Evolutionary conservation across 805 yeast species (phyloP), one percentile per base, ranked within the genome.

Genomic region (Cyberlindnera sargentensis): DNA sequence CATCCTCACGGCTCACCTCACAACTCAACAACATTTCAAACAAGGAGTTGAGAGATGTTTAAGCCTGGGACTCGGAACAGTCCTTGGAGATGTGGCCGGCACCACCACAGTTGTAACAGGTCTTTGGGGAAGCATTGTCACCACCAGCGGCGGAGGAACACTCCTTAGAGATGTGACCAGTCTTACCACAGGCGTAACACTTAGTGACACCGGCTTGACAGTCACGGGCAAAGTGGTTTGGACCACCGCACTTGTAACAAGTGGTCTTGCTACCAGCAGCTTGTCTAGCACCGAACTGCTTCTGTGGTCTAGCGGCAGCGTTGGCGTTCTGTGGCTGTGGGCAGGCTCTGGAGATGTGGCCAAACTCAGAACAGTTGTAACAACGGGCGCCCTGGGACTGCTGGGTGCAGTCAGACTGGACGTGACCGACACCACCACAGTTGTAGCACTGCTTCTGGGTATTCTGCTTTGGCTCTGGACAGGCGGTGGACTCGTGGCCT

Each of bases 201-300:
- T 86, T 86, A 62, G 80, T 75, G 44, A 66, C 68, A 52, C 73
- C 76, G 45, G 79, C 75, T 55, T 80, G 81, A 69, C 96, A 87
- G 66, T 87, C 95, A 71, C 86, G 83, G 52, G 95, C 95, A 69
- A 82, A 83, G 67, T 88, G 95, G 79, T 86, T 86, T 62, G 93
- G 89, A 52, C 91, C 93, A 61, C 95, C 95, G 65, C 95, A 86
- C 69, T 82, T 86, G 81, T 83, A 84, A 69, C 95, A 86, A 46
- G 86, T 69, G 47, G 68, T 67, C 50, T 68, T 59, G 39, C 56
- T 38, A 41, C 55, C 56, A 36, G 52, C 47, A 38, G 43, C 41
- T 44, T 32, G 20, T 45, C 50, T 47, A 43, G 60, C 49, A 35
- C 38, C 36, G 43, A 40, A 43, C 9, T 39, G 36, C 45, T 46